Evolutionary conservation across 192 early-diverging fungal genomes (phyloP).

Genomic region (Rhizoclosmatium sp.): DNA sequence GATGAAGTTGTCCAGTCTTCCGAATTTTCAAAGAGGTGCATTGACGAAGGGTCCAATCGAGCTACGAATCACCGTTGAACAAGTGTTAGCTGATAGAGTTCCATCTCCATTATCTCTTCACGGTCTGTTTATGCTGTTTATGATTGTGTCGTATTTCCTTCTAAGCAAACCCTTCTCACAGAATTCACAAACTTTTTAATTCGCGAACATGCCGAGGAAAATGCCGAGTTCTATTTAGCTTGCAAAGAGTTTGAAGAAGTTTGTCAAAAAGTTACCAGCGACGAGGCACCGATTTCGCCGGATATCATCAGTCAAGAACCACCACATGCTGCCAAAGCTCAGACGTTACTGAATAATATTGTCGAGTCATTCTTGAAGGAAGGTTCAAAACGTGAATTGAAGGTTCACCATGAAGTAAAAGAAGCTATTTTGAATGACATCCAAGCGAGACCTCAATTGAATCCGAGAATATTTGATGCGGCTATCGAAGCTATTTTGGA

Average conservation of each 20-base stretch:
- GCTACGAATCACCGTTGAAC: slow-evolving; percentile 6
- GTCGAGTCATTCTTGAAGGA: not conserved
- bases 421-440: not conserved
- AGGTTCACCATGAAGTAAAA: not conserved
- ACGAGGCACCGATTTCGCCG: not conserved
- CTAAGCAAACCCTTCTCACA: not conserved
- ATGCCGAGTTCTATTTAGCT: not conserved
- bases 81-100: slow-evolving; percentile 3
- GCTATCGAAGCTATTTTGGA: not conserved
- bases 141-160: not conserved
- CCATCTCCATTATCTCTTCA: slow-evolving; percentile 19
- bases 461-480: not conserved
- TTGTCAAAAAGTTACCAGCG: not conserved
- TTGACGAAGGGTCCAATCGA: not conserved
- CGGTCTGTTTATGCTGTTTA: slow-evolving; percentile 2
- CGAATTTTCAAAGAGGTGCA: slow-evolving; percentile 41
- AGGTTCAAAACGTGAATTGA: not conserved
- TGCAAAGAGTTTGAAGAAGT: slow-evolving; percentile 11
- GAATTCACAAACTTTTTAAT: slow-evolving; percentile 18
- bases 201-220: not conserved
- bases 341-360: not conserved
- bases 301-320: not conserved
- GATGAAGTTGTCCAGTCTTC: slow-evolving; percentile 40
- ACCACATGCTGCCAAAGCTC: not conserved
- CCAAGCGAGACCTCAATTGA: not conserved